These are phyloP conservation scores for Lanmaoa pseudosensibilis DNA, from an alignment of 768 basidiomycete genomes.

Conservation along the genomic window DNA sequence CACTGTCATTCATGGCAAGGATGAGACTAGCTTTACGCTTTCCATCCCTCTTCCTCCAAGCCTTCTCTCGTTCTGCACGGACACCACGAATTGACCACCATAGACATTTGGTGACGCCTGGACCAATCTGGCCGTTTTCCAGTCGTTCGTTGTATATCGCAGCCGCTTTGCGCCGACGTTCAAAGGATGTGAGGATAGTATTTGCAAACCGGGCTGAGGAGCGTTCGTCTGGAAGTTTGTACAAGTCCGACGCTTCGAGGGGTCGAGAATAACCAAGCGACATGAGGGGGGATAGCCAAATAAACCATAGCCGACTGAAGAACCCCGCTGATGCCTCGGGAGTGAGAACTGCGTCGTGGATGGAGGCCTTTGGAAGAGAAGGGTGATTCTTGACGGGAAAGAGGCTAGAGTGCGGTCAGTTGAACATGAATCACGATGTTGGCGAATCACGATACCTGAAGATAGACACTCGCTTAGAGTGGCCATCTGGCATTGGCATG, in stretches of 20 bases:
- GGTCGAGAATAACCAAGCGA: slow-evolving; percentile 77
- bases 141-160: slow-evolving; percentile 71
- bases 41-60: slow-evolving; percentile 66
- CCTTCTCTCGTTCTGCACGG: slow-evolving; percentile 53
- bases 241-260: slow-evolving; percentile 77
- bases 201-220: slow-evolving; percentile 60
- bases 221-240: slow-evolving; percentile 67
- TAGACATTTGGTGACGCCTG: slow-evolving; percentile 46
- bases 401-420: slow-evolving; percentile 5
- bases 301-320: slow-evolving; percentile 62
- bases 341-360: slow-evolving; percentile 59
- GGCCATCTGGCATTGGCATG: neutral
- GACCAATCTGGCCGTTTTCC: slow-evolving; percentile 59
- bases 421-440: neutral
- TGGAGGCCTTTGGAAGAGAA: slow-evolving; percentile 47
- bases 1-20: slow-evolving; percentile 72
- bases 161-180: slow-evolving; percentile 53
- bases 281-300: slow-evolving; percentile 75
- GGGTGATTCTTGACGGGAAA: slow-evolving; percentile 22
- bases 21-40: slow-evolving; percentile 61
- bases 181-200: slow-evolving; percentile 64
- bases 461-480: neutral
- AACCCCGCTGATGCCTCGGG: slow-evolving; percentile 68
- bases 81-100: slow-evolving; percentile 60
- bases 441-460: slow-evolving; percentile 2